Evolutionary conservation across 257 asterid genomes (phyloP).

Genomic region (Ilex asprella): DNA sequence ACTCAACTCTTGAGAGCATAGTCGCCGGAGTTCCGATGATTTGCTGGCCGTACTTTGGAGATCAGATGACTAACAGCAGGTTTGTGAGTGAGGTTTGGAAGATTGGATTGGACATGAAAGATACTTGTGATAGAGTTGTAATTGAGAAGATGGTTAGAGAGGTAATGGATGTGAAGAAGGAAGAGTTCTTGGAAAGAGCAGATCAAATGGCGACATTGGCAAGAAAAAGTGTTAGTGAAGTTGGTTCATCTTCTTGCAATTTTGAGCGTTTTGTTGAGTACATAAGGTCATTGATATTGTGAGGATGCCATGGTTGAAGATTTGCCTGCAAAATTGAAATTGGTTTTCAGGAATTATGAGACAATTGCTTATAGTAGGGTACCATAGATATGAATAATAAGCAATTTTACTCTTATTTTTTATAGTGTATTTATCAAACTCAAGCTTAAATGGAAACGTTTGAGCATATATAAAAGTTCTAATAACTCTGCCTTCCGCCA

Average conservation of each 20-base stretch:
- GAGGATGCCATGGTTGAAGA: background rate
- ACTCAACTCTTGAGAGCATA: slow-evolving; percentile 38
- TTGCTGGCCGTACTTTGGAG: slow-evolving; percentile 40
- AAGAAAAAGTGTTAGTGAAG: slow-evolving; percentile 20
- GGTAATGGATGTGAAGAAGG: slow-evolving; percentile 41
- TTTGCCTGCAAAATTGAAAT: no score
- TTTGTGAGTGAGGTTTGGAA: slow-evolving; percentile 37
- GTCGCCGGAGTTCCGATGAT: slow-evolving; percentile 40
- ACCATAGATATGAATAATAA: no score
- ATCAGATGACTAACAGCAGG: slow-evolving; percentile 45
- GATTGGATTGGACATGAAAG: slow-evolving; percentile 53
- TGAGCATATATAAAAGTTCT: no score
- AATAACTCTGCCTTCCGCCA: no score
- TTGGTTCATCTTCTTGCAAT: slow-evolving; percentile 32
- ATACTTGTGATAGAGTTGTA: slow-evolving; percentile 33
- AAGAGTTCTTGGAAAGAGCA: slow-evolving; percentile 29
- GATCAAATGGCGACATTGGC: slow-evolving; percentile 23
- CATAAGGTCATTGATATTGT: slow-evolving; percentile 15
- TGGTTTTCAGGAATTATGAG: no score
- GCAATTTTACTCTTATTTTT: no score
- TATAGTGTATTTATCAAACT: no score
- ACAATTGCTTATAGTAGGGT: no score
- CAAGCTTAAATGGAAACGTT: no score
- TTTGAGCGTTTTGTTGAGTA: slow-evolving; percentile 35
- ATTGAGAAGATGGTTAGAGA: slow-evolving; percentile 39